Evolutionary conservation across 2,329 filamentous ascomycete species (phyloP).

Genomic region (Colletotrichum costaricense): DNA sequence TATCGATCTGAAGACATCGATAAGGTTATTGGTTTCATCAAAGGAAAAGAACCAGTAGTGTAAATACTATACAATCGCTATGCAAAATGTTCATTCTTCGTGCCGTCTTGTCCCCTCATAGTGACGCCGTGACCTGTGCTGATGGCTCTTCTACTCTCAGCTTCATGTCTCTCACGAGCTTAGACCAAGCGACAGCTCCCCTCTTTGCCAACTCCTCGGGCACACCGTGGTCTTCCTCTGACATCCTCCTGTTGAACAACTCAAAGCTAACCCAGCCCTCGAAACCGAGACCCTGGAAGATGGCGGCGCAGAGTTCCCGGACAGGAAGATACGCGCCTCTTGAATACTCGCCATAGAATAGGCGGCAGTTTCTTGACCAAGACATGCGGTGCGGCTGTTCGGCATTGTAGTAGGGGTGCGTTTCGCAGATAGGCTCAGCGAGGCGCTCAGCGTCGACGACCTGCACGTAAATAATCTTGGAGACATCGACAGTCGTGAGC

Average conservation of each 20-base stretch:
- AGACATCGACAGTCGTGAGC: slow-evolving; percentile 64
- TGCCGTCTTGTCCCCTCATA: slow-evolving; percentile 39
- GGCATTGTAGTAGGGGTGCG: slow-evolving; percentile 47
- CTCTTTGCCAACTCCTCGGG: slow-evolving; percentile 70
- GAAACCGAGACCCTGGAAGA: slow-evolving; percentile 74
- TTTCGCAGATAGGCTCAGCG: slow-evolving; percentile 64
- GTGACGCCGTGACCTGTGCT: slow-evolving; percentile 47
- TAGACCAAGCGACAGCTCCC: slow-evolving; percentile 63
- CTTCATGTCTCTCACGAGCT: slow-evolving; percentile 52
- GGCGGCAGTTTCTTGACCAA: slow-evolving; percentile 80
- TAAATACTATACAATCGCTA: slow-evolving; percentile 25
- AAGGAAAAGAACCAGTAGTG: neutral
- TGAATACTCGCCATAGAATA: slow-evolving; percentile 66
- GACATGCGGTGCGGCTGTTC: slow-evolving; percentile 70
- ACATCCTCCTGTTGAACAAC: slow-evolving; percentile 72
- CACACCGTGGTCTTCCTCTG: slow-evolving; percentile 59
- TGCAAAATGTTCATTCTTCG: neutral
- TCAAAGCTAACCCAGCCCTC: slow-evolving; percentile 79
- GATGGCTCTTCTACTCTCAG: slow-evolving; percentile 40
- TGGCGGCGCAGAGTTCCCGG: slow-evolving; percentile 67
- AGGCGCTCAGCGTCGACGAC: slow-evolving; percentile 80
- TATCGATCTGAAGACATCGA: slow-evolving; percentile 38
- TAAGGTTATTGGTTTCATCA: neutral
- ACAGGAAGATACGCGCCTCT: slow-evolving; percentile 76
- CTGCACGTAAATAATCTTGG: slow-evolving; percentile 81